These are phyloP conservation scores for Rhododendron simsii DNA, from an alignment of 148 eudicot species.

Conservation along the genomic window DNA sequence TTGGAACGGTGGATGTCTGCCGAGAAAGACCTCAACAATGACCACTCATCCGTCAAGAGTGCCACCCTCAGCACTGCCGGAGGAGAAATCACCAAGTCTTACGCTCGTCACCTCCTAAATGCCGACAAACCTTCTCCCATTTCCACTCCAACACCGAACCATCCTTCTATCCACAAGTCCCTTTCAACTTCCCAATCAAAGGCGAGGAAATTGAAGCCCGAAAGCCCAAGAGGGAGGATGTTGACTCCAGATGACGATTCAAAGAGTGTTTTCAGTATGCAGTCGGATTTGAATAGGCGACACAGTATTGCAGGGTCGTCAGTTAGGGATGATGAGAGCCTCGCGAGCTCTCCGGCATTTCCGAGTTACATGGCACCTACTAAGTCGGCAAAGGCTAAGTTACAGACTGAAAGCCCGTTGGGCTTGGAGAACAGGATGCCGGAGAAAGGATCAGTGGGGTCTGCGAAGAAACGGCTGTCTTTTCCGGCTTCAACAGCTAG, in stretches of 20 bases:
- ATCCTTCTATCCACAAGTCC: constrained; percentile 33
- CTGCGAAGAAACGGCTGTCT: constrained; percentile 67
- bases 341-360: constrained; percentile 52
- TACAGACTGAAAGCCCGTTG: constrained; percentile 36
- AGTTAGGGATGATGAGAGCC: constrained; percentile 68
- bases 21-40: constrained; percentile 39
- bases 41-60: constrained; percentile 23
- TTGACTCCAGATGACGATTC: constrained; percentile 50
- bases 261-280: constrained; percentile 46
- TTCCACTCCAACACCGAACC: constrained; percentile 24
- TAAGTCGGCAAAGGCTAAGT: constrained; percentile 66
- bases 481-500: constrained; percentile 59
- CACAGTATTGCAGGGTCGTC: constrained; percentile 57
- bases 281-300: constrained; percentile 54
- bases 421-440: constrained; percentile 43
- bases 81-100: constrained; percentile 48
- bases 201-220: constrained; percentile 40
- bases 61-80: constrained; percentile 17
- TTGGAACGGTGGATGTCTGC: constrained; percentile 78
- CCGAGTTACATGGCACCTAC: constrained; percentile 93
- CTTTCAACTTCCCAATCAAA: constrained; percentile 38
- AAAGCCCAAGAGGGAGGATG: constrained; percentile 39
- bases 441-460: constrained; percentile 39
- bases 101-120: constrained; percentile 50
- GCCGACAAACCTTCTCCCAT: constrained; percentile 29